Evolutionary conservation across 768 basidiomycete species (phyloP).

Genomic region (Russula lepida): DNA sequence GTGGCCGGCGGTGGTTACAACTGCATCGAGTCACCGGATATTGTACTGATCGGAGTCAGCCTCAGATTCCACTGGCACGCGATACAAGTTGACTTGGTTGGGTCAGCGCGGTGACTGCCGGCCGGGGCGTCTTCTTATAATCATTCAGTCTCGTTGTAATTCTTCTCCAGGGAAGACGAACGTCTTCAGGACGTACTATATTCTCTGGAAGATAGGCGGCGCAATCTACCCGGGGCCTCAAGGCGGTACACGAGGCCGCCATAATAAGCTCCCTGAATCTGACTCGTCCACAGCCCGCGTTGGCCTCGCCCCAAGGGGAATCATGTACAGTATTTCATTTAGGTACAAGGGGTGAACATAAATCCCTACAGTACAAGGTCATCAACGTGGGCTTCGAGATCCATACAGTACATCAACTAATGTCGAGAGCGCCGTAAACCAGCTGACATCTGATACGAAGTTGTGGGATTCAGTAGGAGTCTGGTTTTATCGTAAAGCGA

Average conservation of each 20-base stretch:
- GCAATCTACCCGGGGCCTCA: not conserved
- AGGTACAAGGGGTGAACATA: not conserved
- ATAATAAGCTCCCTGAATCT: not conserved
- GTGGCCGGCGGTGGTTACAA: not conserved
- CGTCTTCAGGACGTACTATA: not conserved
- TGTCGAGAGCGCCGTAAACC: not conserved
- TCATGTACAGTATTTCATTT: not conserved
- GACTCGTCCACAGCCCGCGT: not conserved
- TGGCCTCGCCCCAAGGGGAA: not conserved
- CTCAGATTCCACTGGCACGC: no score
- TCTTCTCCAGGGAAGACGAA: not conserved
- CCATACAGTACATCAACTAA: conserved; percentile 5
- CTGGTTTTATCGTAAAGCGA: not conserved
- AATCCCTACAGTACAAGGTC: not conserved
- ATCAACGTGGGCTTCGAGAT: not conserved
- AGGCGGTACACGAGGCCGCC: not conserved
- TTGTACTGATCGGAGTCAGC: not conserved
- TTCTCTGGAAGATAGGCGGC: not conserved
- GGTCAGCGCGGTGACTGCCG: no score
- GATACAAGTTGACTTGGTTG: no score
- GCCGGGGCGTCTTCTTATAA: no score
- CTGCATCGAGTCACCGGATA: no score
- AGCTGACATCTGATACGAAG: not conserved
- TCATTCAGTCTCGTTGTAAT: not conserved
- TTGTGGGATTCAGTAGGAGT: not conserved